phyloP scores from a whole-genome alignment of 495 filamentous ascomycete species.

The Podospora sp. region DNA sequence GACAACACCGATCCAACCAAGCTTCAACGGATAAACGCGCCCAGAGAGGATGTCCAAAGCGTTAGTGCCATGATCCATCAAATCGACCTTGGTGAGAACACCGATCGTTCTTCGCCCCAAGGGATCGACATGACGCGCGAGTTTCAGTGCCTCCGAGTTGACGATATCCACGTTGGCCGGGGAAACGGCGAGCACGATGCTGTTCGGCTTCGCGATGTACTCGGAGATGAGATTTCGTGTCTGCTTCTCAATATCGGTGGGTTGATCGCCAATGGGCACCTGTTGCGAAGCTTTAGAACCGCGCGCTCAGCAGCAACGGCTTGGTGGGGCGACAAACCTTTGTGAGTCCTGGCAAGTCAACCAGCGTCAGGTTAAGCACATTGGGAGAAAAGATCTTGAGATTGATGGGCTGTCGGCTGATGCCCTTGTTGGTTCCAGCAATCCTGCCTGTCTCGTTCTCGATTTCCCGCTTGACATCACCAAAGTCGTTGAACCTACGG shows the following conservation, averaged over 20 bases:
- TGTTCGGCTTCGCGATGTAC: conserved; percentile 99
- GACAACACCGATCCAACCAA: conserved; percentile 97
- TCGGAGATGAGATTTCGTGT: conserved; percentile 95
- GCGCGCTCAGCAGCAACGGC: conserved; percentile 9
- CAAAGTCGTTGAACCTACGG: conserved; percentile 89
- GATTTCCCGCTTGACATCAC: conserved; percentile 91
- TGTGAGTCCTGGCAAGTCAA: conserved; percentile 93
- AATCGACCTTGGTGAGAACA: conserved; percentile 93
- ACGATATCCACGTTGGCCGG: conserved; percentile 98
- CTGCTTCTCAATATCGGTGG: conserved; percentile 98
- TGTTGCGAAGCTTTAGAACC: conserved; percentile 34
- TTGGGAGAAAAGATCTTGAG: conserved; percentile 98
- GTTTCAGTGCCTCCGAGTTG: conserved; percentile 96
- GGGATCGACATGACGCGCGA: conserved; percentile 94
- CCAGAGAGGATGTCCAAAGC: conserved; percentile 95
- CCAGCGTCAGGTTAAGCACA: conserved; percentile 93
- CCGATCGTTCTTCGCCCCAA: conserved; percentile 94
- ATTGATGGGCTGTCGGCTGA: conserved; percentile 96
- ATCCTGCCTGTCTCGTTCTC: conserved; percentile 95
- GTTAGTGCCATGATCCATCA: conserved; percentile 99
- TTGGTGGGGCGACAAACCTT: conserved; percentile 62
- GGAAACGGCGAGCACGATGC: conserved; percentile 94
- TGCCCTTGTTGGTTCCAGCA: conserved; percentile 97
- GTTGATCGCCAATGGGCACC: conserved; percentile 97
- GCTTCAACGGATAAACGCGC: conserved; percentile 92